Percentiles rank a stretch among this genome's conserved stretches.
phyloP scores from a whole-genome alignment of 2,329 filamentous ascomycete genomes.

The Monosporascus sp. region DNA sequence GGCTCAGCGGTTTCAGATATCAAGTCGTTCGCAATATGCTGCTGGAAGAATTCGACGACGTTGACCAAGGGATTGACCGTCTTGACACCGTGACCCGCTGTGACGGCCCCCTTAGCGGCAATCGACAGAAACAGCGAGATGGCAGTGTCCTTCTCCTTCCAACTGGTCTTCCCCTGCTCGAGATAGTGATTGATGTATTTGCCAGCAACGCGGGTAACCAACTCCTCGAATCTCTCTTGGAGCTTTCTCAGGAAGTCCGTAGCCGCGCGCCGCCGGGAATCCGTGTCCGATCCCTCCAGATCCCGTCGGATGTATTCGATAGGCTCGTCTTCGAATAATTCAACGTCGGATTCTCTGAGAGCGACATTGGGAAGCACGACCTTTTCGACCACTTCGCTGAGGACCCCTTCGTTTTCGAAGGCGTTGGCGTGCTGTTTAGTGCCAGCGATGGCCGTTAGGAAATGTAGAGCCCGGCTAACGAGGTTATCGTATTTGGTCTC shows the following conservation, averaged over 20 bases:
- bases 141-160: slow-evolving; percentile 98
- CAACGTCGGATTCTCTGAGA: slow-evolving; percentile 86
- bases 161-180: slow-evolving; percentile 73
- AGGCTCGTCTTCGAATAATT: slow-evolving; percentile 96
- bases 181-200: slow-evolving; percentile 86
- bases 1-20: slow-evolving; percentile 67
- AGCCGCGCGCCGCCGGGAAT: slow-evolving; percentile 84
- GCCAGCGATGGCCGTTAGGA: slow-evolving; percentile 82
- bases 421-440: slow-evolving; percentile 71
- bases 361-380: slow-evolving; percentile 92
- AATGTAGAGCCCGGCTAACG: slow-evolving; percentile 90
- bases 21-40: slow-evolving; percentile 84
- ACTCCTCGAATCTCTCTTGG: slow-evolving; percentile 78
- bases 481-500: slow-evolving; percentile 92
- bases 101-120: slow-evolving; percentile 84
- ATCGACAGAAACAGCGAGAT: slow-evolving; percentile 94
- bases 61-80: slow-evolving; percentile 83
- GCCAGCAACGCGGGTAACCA: slow-evolving; percentile 82
- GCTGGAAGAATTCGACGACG: slow-evolving; percentile 92
- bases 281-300: slow-evolving; percentile 91
- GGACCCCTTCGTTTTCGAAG: slow-evolving; percentile 76
- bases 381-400: slow-evolving; percentile 89
- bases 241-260: slow-evolving; percentile 91
- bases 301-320: slow-evolving; percentile 97
- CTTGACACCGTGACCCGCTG: slow-evolving; percentile 83